These are phyloP conservation scores for Perkinsus olseni DNA, from an alignment of 169 alveolate genomes.

Conservation along the genomic window DNA sequence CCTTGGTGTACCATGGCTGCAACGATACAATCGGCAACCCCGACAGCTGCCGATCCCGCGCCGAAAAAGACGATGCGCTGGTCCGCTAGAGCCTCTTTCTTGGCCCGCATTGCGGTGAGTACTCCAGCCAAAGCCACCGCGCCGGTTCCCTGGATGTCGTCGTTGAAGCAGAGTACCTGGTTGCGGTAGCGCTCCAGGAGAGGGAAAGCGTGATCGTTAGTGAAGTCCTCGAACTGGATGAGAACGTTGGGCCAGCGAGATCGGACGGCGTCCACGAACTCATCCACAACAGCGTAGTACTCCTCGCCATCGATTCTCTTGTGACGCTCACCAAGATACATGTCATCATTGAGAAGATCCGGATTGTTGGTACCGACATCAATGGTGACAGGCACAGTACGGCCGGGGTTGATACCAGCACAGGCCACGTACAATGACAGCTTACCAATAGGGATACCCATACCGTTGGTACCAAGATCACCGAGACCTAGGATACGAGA, in stretches of 20 bases:
- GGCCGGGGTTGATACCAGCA: slow-evolving; percentile 44
- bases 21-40: slow-evolving; percentile 28
- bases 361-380: slow-evolving; percentile 44
- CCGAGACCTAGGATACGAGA: slow-evolving; percentile 59
- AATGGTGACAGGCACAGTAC: slow-evolving; percentile 33
- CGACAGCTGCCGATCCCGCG: slow-evolving; percentile 43
- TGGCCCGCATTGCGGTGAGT: slow-evolving; percentile 18
- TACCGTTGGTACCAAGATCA: slow-evolving; percentile 56
- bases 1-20: slow-evolving; percentile 32
- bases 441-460: slow-evolving; percentile 57
- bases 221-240: slow-evolving; percentile 46
- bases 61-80: slow-evolving; percentile 39
- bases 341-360: slow-evolving; percentile 9
- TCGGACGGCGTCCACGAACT: slow-evolving; percentile 24
- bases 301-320: slow-evolving; percentile 33
- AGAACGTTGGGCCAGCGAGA: slow-evolving; percentile 40
- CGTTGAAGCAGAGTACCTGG: slow-evolving; percentile 38
- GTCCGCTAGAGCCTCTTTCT: slow-evolving; percentile 17
- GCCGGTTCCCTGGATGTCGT: slow-evolving; percentile 54
- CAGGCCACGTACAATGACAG: slow-evolving; percentile 34
- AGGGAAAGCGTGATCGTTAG: slow-evolving; percentile 34
- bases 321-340: slow-evolving; percentile 25
- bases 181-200: slow-evolving; percentile 21
- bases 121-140: slow-evolving; percentile 47
- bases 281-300: slow-evolving; percentile 31